Conservation (phyloP, 805 yeast species). For the Barnettozyma sp. region DNA sequence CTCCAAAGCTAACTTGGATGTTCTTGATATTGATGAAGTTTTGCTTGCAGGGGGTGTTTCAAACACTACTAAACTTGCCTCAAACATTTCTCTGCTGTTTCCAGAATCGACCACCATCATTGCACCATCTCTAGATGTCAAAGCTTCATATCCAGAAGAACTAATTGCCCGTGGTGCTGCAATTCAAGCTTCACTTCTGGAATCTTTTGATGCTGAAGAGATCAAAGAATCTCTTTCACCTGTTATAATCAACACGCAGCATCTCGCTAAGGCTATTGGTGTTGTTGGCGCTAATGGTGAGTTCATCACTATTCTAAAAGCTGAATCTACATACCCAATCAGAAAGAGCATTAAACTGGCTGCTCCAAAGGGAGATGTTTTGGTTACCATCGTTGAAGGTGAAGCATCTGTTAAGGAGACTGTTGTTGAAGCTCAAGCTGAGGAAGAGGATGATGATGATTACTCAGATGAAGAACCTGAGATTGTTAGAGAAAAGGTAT, state of each 20-base stretch:
- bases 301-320: slow-evolving; percentile 66
- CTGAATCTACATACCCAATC: slow-evolving; percentile 87
- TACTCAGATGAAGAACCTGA: slow-evolving; percentile 86
- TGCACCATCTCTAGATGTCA: slow-evolving; percentile 71
- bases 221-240: slow-evolving; percentile 75
- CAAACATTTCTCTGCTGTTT: slow-evolving; percentile 65
- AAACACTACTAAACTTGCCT: slow-evolving; percentile 83
- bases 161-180: slow-evolving; percentile 92
- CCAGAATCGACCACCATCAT: slow-evolving; percentile 70
- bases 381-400: slow-evolving; percentile 77
- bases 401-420: slow-evolving; percentile 78
- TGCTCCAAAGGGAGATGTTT: slow-evolving; percentile 53
- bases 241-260: slow-evolving; percentile 82
- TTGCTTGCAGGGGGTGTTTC: slow-evolving; percentile 91
- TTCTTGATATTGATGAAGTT: slow-evolving; percentile 84
- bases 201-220: slow-evolving; percentile 78
- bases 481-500: slow-evolving; percentile 65
- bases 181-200: slow-evolving; percentile 83
- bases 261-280: slow-evolving; percentile 79
- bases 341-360: slow-evolving; percentile 64
- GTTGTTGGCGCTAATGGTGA: slow-evolving; percentile 64
- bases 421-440: slow-evolving; percentile 57
- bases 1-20: slow-evolving; percentile 76
- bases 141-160: slow-evolving; percentile 84
- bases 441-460: slow-evolving; percentile 45